Evolutionary conservation across 2,329 filamentous ascomycete species (phyloP).

Genomic region (Gnomoniopsis sp.): DNA sequence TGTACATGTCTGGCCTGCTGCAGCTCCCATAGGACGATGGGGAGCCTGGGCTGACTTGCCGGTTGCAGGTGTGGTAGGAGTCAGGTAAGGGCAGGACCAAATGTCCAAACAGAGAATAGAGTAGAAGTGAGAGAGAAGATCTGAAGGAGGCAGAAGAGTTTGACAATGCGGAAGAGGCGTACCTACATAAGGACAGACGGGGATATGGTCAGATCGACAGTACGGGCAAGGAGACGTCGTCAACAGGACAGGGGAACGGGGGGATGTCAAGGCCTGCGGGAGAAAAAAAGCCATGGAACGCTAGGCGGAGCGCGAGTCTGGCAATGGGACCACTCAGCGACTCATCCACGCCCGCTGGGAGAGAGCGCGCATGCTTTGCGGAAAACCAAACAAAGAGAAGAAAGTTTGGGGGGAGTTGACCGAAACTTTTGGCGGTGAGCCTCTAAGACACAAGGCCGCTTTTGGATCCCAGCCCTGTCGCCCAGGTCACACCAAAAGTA

Average conservation of each 20-base stretch:
- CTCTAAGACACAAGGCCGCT: conserved; percentile 12
- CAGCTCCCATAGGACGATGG: conserved; percentile 13
- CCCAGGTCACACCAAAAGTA: neutral
- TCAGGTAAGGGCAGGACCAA: conserved; percentile 2
- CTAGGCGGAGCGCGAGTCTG: neutral
- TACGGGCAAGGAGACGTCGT: neutral
- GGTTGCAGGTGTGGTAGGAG: neutral
- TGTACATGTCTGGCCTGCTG: conserved; percentile 15
- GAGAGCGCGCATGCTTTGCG: neutral
- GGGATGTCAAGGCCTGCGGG: neutral
- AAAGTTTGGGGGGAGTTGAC: conserved; percentile 5
- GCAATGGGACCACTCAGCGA: neutral
- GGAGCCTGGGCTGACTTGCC: neutral
- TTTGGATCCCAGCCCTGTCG: conserved; percentile 1
- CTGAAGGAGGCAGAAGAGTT: neutral
- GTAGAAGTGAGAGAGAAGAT: neutral
- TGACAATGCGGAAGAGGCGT: conserved; percentile 10
- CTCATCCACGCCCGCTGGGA: neutral
- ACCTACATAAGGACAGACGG: conserved; percentile 15
- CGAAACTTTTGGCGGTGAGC: conserved; percentile 13
- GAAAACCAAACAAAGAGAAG: neutral
- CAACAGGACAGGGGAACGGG: neutral
- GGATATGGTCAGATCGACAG: conserved; percentile 3
- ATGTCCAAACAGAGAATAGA: neutral
- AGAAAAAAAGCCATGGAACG: neutral